Base-by-base conservation (phyloP, 2,329 filamentous ascomycete species). In the Aschersonia sp. region DNA sequence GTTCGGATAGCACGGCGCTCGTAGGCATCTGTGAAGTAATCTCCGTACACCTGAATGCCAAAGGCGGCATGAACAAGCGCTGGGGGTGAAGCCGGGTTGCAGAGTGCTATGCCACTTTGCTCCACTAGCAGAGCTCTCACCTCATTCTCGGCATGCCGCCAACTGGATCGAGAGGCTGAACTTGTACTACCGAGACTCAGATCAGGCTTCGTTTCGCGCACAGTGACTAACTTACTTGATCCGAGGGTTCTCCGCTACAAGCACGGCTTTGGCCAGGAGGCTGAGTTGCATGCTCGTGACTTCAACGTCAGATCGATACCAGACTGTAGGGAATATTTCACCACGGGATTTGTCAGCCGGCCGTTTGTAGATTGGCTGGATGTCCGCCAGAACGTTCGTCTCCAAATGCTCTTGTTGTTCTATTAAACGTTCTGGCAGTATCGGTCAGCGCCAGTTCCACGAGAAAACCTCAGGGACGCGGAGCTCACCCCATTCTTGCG, bases 1-100 rank as follows among this genome's bases (percentile, higher is more conserved):
- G 58, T 64, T 12, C 61, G 60, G 55, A 67, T 48, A 1, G 65
- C 65, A 28, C 55, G 54, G 1, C 64, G 55, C 49, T 68, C 65
- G 44, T 65, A 67, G 7, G 55, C 57, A 47, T 68, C 65, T 2
- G 64, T 67, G 50, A 68, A 68, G 44, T 65, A 68, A 46, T 68
- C 65, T 1, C 65, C 64, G 30, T 67, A 68, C n/a, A 67, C 50
- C 54, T 67, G 62, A 51, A 68, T 66, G 4, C 65, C 63, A 38
- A 67, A 63, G 0, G 61, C 63, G 0, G 65, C 62, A 5, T 67
- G 65, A 3, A 68, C 61, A 2, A 68, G 56, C 1, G 64, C 64
- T 0, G 65, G 65, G 0, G 65, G 63, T 3, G 61, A 67, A 0
- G 54, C 59, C 0, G 64, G 61, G 40, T 68, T 64, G 43, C 65